Percentiles rank a stretch among this genome's conserved stretches.
phyloP scores from a whole-genome alignment of 1,284 basidiomycete species.

The Irpex sp. region DNA sequence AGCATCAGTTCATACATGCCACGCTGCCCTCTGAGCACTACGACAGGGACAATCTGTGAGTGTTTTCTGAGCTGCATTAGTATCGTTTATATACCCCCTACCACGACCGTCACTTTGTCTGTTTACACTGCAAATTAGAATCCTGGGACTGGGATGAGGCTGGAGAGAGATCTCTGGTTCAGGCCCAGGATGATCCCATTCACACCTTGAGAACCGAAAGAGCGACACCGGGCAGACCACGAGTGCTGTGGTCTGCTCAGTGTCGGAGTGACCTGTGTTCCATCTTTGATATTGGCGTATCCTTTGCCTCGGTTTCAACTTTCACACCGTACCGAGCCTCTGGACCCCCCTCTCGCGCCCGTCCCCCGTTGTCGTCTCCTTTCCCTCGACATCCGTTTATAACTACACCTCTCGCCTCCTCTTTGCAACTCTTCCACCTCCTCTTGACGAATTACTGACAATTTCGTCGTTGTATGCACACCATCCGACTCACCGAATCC shows the following conservation, averaged over 20 bases:
- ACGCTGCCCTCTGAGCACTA: constrained; percentile 27
- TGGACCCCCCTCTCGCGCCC: constrained; percentile 18
- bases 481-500: neutral
- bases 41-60: constrained; percentile 31
- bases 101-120: constrained; percentile 8
- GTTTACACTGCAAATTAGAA: neutral
- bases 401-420: neutral
- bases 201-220: neutral
- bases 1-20: constrained; percentile 28
- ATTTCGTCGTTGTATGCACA: neutral
- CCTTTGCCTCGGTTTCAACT: neutral
- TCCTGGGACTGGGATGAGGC: neutral
- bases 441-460: neutral
- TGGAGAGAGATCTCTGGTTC: constrained; percentile 1
- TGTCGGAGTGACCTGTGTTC: neutral
- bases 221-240: neutral
- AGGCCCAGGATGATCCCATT: neutral
- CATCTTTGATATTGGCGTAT: neutral
- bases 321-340: constrained; percentile 12
- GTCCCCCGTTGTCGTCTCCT: constrained; percentile 9
- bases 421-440: neutral
- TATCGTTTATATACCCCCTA: neutral
- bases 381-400: neutral
- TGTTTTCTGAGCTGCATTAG: constrained; percentile 12
- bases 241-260: neutral